Conservation (phyloP, 1,139 yeast species). For the Pichia sp. region DNA sequence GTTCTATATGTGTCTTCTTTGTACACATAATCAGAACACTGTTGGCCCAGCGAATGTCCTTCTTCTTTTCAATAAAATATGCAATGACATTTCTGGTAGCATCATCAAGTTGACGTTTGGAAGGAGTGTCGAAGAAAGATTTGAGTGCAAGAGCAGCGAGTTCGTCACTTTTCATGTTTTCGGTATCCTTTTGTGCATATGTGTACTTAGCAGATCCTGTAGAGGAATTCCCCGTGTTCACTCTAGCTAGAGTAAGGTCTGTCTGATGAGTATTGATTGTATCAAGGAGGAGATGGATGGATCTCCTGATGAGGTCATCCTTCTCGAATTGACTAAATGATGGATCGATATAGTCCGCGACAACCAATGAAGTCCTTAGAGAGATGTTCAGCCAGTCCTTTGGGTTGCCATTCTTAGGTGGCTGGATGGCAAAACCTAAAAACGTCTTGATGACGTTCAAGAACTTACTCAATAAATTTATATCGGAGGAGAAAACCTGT, state of each 20-base stretch:
- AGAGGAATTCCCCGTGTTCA: conserved; percentile 9
- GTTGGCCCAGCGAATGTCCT: conserved; percentile 41
- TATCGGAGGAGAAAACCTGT: conserved; percentile 61
- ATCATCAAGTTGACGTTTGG: conserved; percentile 29
- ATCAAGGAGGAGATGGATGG: conserved; percentile 16
- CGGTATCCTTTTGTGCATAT: conserved; percentile 2
- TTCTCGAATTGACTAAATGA: conserved; percentile 14
- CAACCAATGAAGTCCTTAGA: conserved; percentile 17
- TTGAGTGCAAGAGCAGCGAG: conserved; percentile 25
- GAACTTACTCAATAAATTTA: conserved; percentile 48
- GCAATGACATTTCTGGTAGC: conserved; percentile 29
- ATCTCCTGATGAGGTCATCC: conserved; percentile 17
- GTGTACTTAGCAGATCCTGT: conserved; percentile 2
- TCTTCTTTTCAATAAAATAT: conserved; percentile 23
- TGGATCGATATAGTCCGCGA: conserved; percentile 21
- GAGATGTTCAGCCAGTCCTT: conserved; percentile 25
- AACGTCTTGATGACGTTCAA: conserved; percentile 35
- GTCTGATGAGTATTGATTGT: conserved; percentile 14
- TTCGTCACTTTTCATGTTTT: conserved; percentile 6
- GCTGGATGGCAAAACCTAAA: conserved; percentile 27
- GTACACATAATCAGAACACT: conserved; percentile 58
- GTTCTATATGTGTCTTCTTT: conserved; percentile 82
- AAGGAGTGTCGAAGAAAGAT: conserved; percentile 32
- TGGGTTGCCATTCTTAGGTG: conserved; percentile 8
- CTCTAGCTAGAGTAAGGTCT: conserved; percentile 15